Conservation (phyloP, 2,329 filamentous ascomycete genomes). For the Akanthomyces uredinophilus region DNA sequence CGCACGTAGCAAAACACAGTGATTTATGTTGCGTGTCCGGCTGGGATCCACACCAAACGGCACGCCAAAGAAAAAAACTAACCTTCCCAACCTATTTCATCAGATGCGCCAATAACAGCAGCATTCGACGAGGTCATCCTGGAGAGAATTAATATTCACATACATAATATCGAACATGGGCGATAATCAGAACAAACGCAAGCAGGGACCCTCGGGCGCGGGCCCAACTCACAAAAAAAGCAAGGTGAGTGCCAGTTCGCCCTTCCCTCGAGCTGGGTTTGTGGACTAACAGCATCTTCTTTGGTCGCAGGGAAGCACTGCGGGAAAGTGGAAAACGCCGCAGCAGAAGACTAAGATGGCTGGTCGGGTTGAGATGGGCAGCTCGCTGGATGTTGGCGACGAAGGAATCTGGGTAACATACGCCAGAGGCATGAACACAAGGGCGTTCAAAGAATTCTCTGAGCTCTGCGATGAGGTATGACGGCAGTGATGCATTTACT, state of each 20-base stretch:
- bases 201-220: slow-evolving; percentile 25
- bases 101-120: not conserved
- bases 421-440: slow-evolving; percentile 64
- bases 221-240: slow-evolving; percentile 33
- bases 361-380: slow-evolving; percentile 37
- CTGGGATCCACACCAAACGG: slow-evolving; percentile 6
- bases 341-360: slow-evolving; percentile 49
- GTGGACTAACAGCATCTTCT: slow-evolving; percentile 1
- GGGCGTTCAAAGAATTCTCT: slow-evolving; percentile 62
- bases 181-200: slow-evolving; percentile 31
- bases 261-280: not conserved
- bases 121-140: not conserved
- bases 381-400: slow-evolving; percentile 59
- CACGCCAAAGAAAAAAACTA: slow-evolving; percentile 2
- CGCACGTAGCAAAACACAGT: not conserved
- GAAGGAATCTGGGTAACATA: slow-evolving; percentile 75
- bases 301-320: slow-evolving; percentile 32
- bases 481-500: slow-evolving; percentile 1
- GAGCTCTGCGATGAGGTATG: slow-evolving; percentile 61
- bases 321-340: slow-evolving; percentile 57
- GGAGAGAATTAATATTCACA: not conserved
- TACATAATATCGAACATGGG: slow-evolving; percentile 22
- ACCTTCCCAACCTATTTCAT: not conserved
- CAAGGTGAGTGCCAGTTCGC: slow-evolving; percentile 29
- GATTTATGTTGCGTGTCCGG: not conserved